Evolutionary conservation across 345 rosid genomes (phyloP).

Genomic region (Excoecaria cochinchinensis): DNA sequence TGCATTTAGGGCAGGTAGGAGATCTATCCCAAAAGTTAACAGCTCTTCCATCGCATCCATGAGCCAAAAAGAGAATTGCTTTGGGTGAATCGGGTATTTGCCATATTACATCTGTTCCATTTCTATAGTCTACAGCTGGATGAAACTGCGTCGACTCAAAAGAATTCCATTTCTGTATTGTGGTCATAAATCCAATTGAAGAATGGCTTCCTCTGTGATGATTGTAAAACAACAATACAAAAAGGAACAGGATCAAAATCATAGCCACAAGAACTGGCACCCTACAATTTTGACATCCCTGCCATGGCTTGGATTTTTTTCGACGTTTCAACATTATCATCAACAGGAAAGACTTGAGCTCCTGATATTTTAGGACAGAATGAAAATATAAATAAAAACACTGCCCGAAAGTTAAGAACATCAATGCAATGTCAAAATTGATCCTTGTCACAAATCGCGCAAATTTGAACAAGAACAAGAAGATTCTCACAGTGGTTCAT

Average conservation of each 20-base stretch:
- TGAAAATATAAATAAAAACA: neutral
- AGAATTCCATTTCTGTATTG: conserved; percentile 35
- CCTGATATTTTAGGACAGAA: neutral
- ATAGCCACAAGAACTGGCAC: conserved; percentile 30
- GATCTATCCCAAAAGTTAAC: conserved; percentile 82
- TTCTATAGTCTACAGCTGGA: conserved; percentile 58
- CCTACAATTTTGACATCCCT: conserved; percentile 30
- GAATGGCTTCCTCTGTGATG: conserved; percentile 26
- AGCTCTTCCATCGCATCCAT: conserved; percentile 87
- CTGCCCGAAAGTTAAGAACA: neutral
- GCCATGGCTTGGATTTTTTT: conserved; percentile 40
- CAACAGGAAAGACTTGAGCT: neutral
- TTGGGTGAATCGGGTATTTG: conserved; percentile 73
- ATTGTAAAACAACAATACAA: conserved; percentile 28
- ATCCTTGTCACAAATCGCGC: neutral
- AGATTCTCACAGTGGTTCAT: neutral
- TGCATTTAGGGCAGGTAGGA: conserved; percentile 53
- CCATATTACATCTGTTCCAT: conserved; percentile 75
- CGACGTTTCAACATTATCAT: conserved; percentile 66
- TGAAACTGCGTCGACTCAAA: conserved; percentile 37
- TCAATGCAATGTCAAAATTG: neutral
- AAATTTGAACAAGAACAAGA: neutral
- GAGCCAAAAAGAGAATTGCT: conserved; percentile 81
- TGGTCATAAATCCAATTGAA: conserved; percentile 19
- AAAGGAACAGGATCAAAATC: conserved; percentile 33